A percentile compares a stretch with the other conserved stretches of the same genome.
phyloP scores from a whole-genome alignment of 805 yeast genomes.

The Isabelozyma gotoi region DNA sequence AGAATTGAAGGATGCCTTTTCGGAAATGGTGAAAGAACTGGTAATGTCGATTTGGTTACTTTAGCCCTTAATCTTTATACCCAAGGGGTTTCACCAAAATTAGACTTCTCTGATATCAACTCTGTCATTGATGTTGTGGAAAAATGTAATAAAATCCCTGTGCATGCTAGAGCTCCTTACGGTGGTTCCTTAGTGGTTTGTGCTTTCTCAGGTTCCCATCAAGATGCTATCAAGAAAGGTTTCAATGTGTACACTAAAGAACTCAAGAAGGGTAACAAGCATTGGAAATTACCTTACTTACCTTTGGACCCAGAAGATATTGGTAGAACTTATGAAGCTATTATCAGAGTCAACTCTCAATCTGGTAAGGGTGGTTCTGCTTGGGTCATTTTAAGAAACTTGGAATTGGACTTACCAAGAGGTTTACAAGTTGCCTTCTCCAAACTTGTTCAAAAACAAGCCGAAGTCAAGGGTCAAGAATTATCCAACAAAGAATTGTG shows the following conservation, averaged over 20 bases:
- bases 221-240: constrained; percentile 86
- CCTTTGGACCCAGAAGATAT: constrained; percentile 85
- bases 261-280: constrained; percentile 31
- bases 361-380: constrained; percentile 90
- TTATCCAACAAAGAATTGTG: constrained; percentile 63
- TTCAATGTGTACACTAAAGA: constrained; percentile 50
- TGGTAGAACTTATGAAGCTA: constrained; percentile 90
- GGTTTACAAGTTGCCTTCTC: constrained; percentile 78
- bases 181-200: constrained; percentile 82
- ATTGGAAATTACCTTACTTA: constrained; percentile 77
- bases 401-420: constrained; percentile 80
- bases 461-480: constrained; percentile 74
- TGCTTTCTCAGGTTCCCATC: constrained; percentile 85
- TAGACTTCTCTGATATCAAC: constrained; percentile 69
- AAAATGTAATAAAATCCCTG: constrained; percentile 77
- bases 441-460: constrained; percentile 63
- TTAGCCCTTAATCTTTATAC: constrained; percentile 75
- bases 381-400: constrained; percentile 74
- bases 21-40: constrained; percentile 87
- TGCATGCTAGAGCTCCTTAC: constrained; percentile 77
- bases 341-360: constrained; percentile 84
- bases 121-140: constrained; percentile 72
- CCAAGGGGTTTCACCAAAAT: constrained; percentile 69
- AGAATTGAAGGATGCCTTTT: constrained; percentile 84
- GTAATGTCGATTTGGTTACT: constrained; percentile 80